These are phyloP conservation scores for Dichotomocladium elegans DNA, from an alignment of 371 early-diverging fungal species.

Conservation along the genomic window DNA sequence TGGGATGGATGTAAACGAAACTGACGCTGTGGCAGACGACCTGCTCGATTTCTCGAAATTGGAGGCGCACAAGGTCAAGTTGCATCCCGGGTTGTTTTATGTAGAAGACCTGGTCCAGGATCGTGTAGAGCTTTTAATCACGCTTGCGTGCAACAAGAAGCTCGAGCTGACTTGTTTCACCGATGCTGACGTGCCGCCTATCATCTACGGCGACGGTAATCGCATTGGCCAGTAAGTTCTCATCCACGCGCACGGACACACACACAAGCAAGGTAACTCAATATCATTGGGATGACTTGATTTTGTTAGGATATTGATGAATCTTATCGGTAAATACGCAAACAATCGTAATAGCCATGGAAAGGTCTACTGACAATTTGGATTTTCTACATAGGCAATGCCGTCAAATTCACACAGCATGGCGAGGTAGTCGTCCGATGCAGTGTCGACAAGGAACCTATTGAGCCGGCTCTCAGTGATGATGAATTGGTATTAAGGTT, in stretches of 20 bases:
- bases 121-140: constrained; percentile 51
- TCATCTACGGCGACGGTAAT: constrained; percentile 47
- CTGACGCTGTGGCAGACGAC: constrained; percentile 31
- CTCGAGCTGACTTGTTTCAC: constrained; percentile 47
- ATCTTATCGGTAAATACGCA: constrained; percentile 27
- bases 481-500: constrained; percentile 25
- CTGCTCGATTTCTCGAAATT: constrained; percentile 60
- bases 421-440: constrained; percentile 49
- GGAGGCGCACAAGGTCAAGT: constrained; percentile 58
- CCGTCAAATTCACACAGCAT: constrained; percentile 52
- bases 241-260: neutral
- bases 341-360: too few relatives aligned
- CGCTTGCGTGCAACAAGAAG: constrained; percentile 48
- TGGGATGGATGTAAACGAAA: neutral
- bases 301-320: constrained; percentile 31
- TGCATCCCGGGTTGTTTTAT: constrained; percentile 49
- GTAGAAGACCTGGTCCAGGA: constrained; percentile 54
- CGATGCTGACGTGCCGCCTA: constrained; percentile 31
- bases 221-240: constrained; percentile 38
- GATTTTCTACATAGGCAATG: constrained; percentile 9
- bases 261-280: neutral
- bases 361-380: neutral
- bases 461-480: constrained; percentile 10
- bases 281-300: neutral
- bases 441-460: constrained; percentile 20